These are phyloP conservation scores for Peniophora sp. DNA, from an alignment of 1,284 basidiomycete species.

Conservation along the genomic window DNA sequence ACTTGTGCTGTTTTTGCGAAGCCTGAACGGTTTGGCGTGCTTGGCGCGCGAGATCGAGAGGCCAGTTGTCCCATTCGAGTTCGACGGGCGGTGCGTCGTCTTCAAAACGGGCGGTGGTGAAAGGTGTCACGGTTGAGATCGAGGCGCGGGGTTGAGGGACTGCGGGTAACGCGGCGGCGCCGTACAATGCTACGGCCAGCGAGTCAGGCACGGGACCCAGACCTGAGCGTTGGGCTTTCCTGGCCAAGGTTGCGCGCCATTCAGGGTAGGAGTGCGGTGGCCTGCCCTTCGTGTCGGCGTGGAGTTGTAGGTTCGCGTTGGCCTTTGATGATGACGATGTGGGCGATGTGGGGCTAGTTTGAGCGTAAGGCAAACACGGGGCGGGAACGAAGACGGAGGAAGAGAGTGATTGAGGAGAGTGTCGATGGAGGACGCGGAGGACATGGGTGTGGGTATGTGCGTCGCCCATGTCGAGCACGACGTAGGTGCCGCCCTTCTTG, in stretches of 20 bases:
- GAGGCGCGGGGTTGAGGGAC: constrained; percentile 2
- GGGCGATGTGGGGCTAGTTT: constrained; percentile 8
- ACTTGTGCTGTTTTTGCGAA: constrained; percentile 4
- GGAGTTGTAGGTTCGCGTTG: constrained; percentile 12
- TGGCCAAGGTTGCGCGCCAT: constrained; percentile 44
- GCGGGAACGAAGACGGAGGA: constrained; percentile 37
- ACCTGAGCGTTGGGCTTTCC: constrained; percentile 44
- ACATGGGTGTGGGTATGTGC: constrained; percentile 46
- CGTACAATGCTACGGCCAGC: constrained; percentile 33
- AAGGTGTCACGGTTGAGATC: constrained; percentile 7
- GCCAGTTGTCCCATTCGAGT: constrained; percentile 55
- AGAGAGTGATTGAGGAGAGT: constrained; percentile 29
- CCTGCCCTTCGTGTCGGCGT: background rate
- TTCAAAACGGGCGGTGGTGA: constrained; percentile 11
- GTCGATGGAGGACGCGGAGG: constrained; percentile 53
- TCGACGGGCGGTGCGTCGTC: constrained; percentile 22
- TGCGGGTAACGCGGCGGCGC: constrained; percentile 12
- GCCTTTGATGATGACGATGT: constrained; percentile 16
- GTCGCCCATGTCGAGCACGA: constrained; percentile 50
- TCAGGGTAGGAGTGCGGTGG: constrained; percentile 48
- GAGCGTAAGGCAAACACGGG: constrained; percentile 13
- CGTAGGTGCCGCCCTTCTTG: constrained; percentile 35
- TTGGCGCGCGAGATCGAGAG: constrained; percentile 40
- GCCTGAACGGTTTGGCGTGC: constrained; percentile 8
- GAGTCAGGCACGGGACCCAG: constrained; percentile 47